Conservation (phyloP, 495 filamentous ascomycete species). For the Astrothelium subdiscretum region DNA sequence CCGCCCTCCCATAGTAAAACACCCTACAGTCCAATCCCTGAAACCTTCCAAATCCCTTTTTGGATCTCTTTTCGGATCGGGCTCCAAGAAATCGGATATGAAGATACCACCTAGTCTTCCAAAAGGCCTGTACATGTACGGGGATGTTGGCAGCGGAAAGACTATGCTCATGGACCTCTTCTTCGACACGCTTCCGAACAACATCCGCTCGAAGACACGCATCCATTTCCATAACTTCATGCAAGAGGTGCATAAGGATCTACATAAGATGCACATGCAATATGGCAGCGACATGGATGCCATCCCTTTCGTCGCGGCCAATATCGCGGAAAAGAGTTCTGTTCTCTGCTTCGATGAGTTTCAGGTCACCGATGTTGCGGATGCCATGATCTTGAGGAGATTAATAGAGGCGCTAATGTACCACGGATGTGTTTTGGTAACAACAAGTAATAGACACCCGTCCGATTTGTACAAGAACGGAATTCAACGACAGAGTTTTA, state of each 20-base stretch:
- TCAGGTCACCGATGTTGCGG: constrained; percentile 95
- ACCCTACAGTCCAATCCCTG: constrained; percentile 64
- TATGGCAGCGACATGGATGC: constrained; percentile 87
- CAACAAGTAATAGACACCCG: constrained; percentile 93
- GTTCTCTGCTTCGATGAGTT: constrained; percentile 98
- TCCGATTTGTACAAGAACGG: constrained; percentile 96
- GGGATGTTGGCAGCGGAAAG: constrained; percentile 95
- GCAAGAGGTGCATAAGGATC: constrained; percentile 90
- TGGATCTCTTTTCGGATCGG: constrained; percentile 53
- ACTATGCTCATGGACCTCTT: constrained; percentile 99
- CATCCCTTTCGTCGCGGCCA: constrained; percentile 83
- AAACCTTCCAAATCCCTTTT: constrained; percentile 55
- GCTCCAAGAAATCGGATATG: constrained; percentile 21
- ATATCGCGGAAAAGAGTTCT: constrained; percentile 72
- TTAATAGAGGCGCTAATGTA: constrained; percentile 84
- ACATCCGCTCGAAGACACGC: constrained; percentile 75
- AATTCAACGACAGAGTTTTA: constrained; percentile 88
- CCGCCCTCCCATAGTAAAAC: constrained; percentile 56
- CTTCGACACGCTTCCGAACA: constrained; percentile 77
- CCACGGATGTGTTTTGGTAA: constrained; percentile 91
- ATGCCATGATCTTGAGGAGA: constrained; percentile 93
- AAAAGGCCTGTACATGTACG: constrained; percentile 87
- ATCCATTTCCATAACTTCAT: constrained; percentile 99
- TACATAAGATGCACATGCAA: constrained; percentile 80
- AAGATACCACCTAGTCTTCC: constrained; percentile 58